Evolutionary conservation across 371 early-diverging fungal genomes (phyloP).

Genomic region (Mortierella sp.): DNA sequence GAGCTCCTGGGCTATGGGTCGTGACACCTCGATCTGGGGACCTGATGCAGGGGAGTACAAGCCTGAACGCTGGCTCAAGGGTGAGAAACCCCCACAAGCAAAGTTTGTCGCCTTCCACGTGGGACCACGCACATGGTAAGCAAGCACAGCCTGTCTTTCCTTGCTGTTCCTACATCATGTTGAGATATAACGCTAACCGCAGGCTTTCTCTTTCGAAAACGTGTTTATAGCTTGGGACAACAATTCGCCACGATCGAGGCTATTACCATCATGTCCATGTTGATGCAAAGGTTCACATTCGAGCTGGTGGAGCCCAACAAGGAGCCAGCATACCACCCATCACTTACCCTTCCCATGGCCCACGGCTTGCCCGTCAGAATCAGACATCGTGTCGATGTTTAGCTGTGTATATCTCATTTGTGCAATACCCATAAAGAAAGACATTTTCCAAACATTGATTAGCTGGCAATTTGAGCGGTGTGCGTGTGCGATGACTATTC

Average conservation of each 20-base stretch:
- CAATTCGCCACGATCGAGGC: conserved; percentile 69
- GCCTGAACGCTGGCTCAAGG: conserved; percentile 71
- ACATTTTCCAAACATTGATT: too few relatives aligned
- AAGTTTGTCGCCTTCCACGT: conserved; percentile 47
- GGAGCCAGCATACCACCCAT: conserved; percentile 54
- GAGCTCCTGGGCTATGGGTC: conserved; percentile 64
- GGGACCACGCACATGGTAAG: conserved; percentile 49
- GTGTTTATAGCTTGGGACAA: conserved; percentile 55
- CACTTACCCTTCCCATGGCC: conserved; percentile 58
- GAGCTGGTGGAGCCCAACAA: conserved; percentile 46
- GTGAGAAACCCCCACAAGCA: conserved; percentile 54
- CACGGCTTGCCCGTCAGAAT: conserved; percentile 35
- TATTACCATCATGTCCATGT: conserved; percentile 58
- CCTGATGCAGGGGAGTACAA: conserved; percentile 63
- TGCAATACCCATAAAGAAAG: too few relatives aligned
- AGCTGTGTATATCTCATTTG: too few relatives aligned
- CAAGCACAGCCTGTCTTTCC: neutral
- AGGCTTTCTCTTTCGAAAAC: neutral
- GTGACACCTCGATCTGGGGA: conserved; percentile 68
- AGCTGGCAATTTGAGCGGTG: too few relatives aligned
- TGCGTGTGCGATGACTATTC: too few relatives aligned
- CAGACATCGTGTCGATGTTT: conserved; percentile 15
- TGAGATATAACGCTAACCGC: too few relatives aligned
- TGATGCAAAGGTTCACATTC: conserved; percentile 62
- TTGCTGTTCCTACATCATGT: too few relatives aligned